Evolutionary conservation across 2,329 filamentous ascomycete species (phyloP), one percentile per base, ranked within the genome.

Genomic region (Exophiala oligosperma): DNA sequence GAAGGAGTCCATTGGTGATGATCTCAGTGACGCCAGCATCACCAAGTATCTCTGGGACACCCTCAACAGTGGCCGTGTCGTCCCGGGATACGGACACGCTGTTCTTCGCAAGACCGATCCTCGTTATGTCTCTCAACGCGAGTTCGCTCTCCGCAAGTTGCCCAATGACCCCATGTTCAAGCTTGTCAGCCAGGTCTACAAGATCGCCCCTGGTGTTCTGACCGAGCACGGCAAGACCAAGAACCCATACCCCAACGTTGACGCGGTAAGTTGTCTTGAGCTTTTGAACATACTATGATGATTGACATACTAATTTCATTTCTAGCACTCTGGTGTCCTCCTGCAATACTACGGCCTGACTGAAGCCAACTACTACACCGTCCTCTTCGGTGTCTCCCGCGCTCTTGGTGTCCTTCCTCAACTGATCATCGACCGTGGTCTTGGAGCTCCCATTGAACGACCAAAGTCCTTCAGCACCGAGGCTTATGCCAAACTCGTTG

Each of bases 211-310:
- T 66, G 90, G 89, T 73, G 94, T 99, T 71, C 84, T 99, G 76
- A 99, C 94, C 68, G 92, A 99, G 88, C 94, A 99, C 84, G 94
- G 94, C 82, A 99, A 99, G 91, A 97, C 93, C 84, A 97, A 97
- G 90, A 97, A 97, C 90, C 93, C 93, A 68, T 97, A 85, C 86
- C 94, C 94, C 79, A 97, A 97, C 83, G 92, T 97, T 73, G 93
- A 97, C 74, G 92, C 93, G 73, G 77, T 79, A 73, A 74, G 75
- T 66, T 38, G 9, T n/a, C 11, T n/a, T 32, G 23, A 4, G 12
- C 24, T 28, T 28, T 21, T 4, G 14, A 7, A 41, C n/a, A 4
- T 28, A 4, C 12, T 49, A 11, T 29, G 12, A 44, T 35, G 47
- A 14, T 44, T 41, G 49, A 54, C 17, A 17, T 49, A 21, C 50